phyloP scores from a whole-genome alignment of 2,329 filamentous ascomycete genomes.

The Geoglossum cookeanum region DNA sequence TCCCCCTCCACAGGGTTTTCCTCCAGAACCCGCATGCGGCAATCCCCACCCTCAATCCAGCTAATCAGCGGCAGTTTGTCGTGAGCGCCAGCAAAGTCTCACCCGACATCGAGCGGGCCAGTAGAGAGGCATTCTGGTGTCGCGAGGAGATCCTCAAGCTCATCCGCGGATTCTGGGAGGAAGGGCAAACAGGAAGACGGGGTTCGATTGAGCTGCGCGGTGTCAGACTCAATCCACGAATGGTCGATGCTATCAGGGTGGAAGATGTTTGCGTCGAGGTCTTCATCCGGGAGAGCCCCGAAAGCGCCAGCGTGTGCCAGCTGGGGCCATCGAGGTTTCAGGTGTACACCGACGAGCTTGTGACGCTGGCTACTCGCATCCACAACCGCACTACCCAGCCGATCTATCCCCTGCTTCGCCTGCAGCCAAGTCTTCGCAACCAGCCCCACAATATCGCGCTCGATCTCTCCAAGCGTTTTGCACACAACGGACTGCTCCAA shows the following conservation, averaged over 20 bases:
- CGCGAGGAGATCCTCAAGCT: conserved; percentile 58
- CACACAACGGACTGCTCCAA: conserved; percentile 73
- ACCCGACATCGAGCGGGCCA: conserved; percentile 58
- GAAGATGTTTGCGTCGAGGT: conserved; percentile 58
- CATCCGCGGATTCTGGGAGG: conserved; percentile 53
- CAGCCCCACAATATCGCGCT: conserved; percentile 53
- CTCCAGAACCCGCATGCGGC: conserved; percentile 57
- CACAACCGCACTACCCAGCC: conserved; percentile 50
- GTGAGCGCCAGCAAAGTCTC: conserved; percentile 64
- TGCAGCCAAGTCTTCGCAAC: conserved; percentile 59
- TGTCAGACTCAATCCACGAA: conserved; percentile 52
- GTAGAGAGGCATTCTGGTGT: conserved; percentile 80
- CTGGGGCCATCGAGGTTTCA: conserved; percentile 27
- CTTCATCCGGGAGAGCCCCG: conserved; percentile 24
- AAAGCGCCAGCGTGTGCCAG: conserved; percentile 16
- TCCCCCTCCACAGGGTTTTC: conserved; percentile 58
- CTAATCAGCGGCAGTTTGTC: conserved; percentile 79
- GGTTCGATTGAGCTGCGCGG: conserved; percentile 61
- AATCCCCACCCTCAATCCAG: conserved; percentile 63
- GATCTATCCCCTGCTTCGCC: conserved; percentile 51
- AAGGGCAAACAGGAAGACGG: conserved; percentile 34
- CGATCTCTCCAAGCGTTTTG: conserved; percentile 64
- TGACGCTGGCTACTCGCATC: conserved; percentile 51
- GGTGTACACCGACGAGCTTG: conserved; percentile 40
- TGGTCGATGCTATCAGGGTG: conserved; percentile 67